phyloP scores from a whole-genome alignment of 2,329 filamentous ascomycete species.

The Aspergillus spinulosporus region DNA sequence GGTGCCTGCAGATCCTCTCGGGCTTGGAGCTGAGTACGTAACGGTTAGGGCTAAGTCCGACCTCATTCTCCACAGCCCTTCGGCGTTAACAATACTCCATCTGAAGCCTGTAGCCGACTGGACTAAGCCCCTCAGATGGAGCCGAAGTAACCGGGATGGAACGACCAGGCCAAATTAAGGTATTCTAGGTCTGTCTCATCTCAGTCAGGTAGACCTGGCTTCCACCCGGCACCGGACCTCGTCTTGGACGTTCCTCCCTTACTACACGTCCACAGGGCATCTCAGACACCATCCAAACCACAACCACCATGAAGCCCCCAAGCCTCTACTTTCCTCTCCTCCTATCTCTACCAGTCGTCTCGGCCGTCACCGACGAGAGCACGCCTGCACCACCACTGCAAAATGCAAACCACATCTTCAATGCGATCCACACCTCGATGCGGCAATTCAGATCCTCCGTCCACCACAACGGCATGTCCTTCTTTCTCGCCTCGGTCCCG shows the following conservation, averaged over 20 bases:
- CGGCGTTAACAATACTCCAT: background rate
- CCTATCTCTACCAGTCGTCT: background rate
- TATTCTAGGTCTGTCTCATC: too few relatives aligned
- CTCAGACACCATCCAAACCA: background rate
- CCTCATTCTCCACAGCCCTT: background rate
- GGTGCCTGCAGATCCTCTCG: background rate
- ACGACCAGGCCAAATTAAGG: background rate
- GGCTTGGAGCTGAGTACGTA: background rate
- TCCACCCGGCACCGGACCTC: background rate
- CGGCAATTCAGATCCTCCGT: constrained; percentile 72
- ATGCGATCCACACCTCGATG: constrained; percentile 69
- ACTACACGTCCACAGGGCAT: too few relatives aligned
- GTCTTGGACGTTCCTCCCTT: background rate
- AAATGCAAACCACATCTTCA: constrained; percentile 69
- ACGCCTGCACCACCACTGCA: background rate
- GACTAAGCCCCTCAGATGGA: background rate
- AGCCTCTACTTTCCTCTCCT: background rate
- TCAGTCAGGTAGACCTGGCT: too few relatives aligned
- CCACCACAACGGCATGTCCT: constrained; percentile 73
- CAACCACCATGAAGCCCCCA: constrained; percentile 1
- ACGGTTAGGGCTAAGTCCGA: background rate
- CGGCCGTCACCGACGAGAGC: background rate
- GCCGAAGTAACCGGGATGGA: background rate
- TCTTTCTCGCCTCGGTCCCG: constrained; percentile 67
- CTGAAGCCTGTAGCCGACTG: background rate